Conservation (phyloP, 768 basidiomycete genomes). For the Lactifluus echinatus region DNA sequence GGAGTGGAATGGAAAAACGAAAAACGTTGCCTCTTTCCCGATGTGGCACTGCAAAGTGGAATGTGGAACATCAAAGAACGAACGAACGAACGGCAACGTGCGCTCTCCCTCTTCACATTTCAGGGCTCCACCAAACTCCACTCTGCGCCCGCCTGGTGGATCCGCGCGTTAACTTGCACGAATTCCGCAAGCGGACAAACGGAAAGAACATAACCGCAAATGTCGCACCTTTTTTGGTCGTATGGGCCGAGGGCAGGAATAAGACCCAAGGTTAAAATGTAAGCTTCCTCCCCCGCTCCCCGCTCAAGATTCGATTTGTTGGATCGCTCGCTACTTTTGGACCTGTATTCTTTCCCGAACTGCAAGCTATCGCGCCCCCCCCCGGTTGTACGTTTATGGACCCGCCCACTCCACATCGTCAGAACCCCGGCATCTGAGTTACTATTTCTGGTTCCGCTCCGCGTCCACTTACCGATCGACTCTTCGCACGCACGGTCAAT, state of each 20-base stretch:
- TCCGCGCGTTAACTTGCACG: neutral
- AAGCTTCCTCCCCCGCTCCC: neutral
- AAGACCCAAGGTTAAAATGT: neutral
- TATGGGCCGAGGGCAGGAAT: neutral
- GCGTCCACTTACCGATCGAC: neutral
- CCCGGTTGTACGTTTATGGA: neutral
- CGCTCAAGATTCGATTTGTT: neutral
- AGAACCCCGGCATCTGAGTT: constrained; percentile 6
- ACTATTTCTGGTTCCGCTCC: neutral
- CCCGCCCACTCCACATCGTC: neutral
- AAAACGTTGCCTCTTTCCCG: neutral
- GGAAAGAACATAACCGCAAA: neutral
- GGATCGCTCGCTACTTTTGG: neutral
- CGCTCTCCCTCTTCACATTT: neutral
- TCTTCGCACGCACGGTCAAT: neutral
- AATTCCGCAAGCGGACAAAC: neutral
- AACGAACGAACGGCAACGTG: neutral
- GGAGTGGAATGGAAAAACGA: neutral
- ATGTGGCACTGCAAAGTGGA: neutral
- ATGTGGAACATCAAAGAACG: neutral
- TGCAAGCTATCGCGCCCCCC: neutral
- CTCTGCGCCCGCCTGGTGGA: neutral
- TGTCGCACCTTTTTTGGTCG: neutral
- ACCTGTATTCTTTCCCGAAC: neutral
- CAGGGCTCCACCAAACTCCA: constrained; percentile 3